These are phyloP conservation scores for Dionaea muscipula DNA, from an alignment of 179 eudicot species.

Conservation along the genomic window DNA sequence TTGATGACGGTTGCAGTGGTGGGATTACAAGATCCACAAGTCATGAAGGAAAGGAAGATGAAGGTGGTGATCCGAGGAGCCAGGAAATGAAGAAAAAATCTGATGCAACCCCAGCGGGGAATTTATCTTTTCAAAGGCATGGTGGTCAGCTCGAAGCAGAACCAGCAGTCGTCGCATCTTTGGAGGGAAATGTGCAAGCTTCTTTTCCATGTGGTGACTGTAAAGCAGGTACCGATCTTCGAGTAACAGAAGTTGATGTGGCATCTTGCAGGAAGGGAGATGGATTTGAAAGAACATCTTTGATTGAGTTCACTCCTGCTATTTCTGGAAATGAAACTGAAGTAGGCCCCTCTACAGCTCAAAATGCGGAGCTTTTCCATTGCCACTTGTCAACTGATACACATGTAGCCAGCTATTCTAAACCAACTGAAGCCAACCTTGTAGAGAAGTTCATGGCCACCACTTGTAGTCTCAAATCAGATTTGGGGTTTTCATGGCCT, in stretches of 20 bases:
- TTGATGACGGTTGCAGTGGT: slow-evolving; percentile 7
- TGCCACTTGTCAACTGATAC: slow-evolving; percentile 13
- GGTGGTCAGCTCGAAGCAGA: slow-evolving; percentile 9
- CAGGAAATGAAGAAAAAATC: not conserved
- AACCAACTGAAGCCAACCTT: slow-evolving; percentile 12
- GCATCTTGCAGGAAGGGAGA: slow-evolving; percentile 3
- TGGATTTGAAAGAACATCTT: slow-evolving; percentile 2
- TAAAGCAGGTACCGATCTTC: not conserved
- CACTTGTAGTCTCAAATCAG: slow-evolving; percentile 13
- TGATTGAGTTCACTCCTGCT: not conserved
- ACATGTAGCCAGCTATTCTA: slow-evolving; percentile 4
- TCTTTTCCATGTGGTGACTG: slow-evolving; percentile 5
- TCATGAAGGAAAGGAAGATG: slow-evolving; percentile 10
- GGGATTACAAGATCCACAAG: slow-evolving; percentile 25
- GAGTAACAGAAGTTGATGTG: slow-evolving; percentile 2
- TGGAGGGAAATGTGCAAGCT: slow-evolving; percentile 5
- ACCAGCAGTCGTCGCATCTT: slow-evolving; percentile 2
- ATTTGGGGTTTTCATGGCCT: slow-evolving; percentile 31
- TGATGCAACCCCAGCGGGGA: not conserved
- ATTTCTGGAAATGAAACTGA: not conserved
- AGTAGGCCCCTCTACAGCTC: not conserved
- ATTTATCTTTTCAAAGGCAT: not conserved
- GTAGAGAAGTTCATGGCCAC: slow-evolving; percentile 9
- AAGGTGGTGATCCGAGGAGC: slow-evolving; percentile 9
- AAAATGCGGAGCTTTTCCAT: not conserved